Evolutionary conservation across 2,329 filamentous ascomycete genomes (phyloP), one percentile per base, ranked within the genome.

Genomic region (Amesomyces nigricolor): DNA sequence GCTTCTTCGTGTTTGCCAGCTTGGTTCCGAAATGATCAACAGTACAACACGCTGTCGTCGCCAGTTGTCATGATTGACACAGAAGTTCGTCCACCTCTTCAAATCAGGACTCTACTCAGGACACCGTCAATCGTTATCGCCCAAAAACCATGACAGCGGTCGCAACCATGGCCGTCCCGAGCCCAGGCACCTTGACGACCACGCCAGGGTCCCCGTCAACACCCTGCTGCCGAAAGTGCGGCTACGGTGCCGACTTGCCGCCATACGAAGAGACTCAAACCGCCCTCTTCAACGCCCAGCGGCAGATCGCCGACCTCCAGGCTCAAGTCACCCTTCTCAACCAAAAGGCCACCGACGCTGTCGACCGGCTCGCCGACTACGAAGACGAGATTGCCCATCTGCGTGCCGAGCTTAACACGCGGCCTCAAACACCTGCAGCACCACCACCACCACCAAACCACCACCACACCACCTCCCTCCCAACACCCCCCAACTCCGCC

Each of bases 301-400:
- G 77, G 58, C 78, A 82, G 65, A 85, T 89, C 64, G 73, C 78
- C 60, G 85, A 90, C 64, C 77, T 92, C 44, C 82, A 91, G 70
- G 77, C 80, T 37, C 87, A 91, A 66, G 82, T 91, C 52, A 78
- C 80, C 54, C 71, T 83, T 52, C 78, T 91, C 56, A 89, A 84
- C 68, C 77, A 87, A 62, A 89, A 64, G 32, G 63, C 62, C 37
- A 53, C 83, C 3, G 81, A 83, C 35, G 76, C 76, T 67, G 78
- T 82, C 59, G 79, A 83, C 69, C 80, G 78, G 67, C 85, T 80
- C 79, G 86, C 88, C 66, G 86, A 90, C 73, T 91, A 90, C 76
- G 88, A 92, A 72, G 87, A 90, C 70, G 86, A 91, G 68, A 78
- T 91, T 40, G 76, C 81, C 44, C 75, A 71, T 44, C 75, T 90